These are phyloP conservation scores for Pontederia crassipes DNA, from an alignment of 176 grass and related monocot genomes.

Conservation along the genomic window DNA sequence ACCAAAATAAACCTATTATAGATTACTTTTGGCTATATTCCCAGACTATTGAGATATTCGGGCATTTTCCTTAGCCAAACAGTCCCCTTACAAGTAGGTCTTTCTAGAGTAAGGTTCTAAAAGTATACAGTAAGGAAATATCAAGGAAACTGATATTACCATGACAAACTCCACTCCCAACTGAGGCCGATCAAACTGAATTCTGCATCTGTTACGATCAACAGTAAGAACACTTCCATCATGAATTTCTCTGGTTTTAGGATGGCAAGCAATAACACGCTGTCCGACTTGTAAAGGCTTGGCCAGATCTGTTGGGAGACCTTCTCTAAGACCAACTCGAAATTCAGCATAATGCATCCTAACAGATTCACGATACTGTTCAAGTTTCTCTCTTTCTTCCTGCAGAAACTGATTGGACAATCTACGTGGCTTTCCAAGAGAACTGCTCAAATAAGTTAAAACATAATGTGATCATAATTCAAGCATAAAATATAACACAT, in stretches of 20 bases:
- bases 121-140: slow-evolving; percentile 2
- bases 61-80: too few relatives aligned
- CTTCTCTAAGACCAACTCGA: slow-evolving; percentile 67
- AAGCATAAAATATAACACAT: not conserved
- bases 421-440: slow-evolving; percentile 95
- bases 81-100: too few relatives aligned
- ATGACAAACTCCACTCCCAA: slow-evolving; percentile 75
- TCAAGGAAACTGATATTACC: slow-evolving; percentile 39
- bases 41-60: too few relatives aligned
- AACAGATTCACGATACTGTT: slow-evolving; percentile 79
- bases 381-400: slow-evolving; percentile 85
- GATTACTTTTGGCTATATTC: too few relatives aligned
- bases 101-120: not conserved
- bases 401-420: slow-evolving; percentile 74
- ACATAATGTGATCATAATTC: slow-evolving; percentile 18
- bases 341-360: slow-evolving; percentile 83
- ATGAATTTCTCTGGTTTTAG: slow-evolving; percentile 91
- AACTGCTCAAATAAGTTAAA: slow-evolving; percentile 45
- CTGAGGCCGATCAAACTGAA: slow-evolving; percentile 87
- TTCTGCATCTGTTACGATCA: slow-evolving; percentile 45
- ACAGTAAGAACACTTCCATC: slow-evolving; percentile 83
- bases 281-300: slow-evolving; percentile 79
- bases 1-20: too few relatives aligned
- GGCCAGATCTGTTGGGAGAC: slow-evolving; percentile 81
- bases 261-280: slow-evolving; percentile 80